Evolutionary conservation across 2,329 filamentous ascomycete species (phyloP).

Genomic region (Dactylellina haptotyla): DNA sequence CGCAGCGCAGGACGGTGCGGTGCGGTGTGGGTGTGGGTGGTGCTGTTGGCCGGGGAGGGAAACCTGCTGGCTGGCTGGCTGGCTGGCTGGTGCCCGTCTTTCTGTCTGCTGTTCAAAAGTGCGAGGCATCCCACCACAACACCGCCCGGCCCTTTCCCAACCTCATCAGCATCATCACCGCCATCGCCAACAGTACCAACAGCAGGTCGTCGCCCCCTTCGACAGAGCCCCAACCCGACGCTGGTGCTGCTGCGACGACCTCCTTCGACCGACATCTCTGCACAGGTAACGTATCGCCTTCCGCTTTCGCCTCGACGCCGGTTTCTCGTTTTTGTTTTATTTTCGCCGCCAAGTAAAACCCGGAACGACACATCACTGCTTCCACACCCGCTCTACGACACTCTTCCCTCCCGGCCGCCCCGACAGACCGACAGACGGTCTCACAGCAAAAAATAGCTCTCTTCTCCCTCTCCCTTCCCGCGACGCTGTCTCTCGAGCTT

Average conservation of each 20-base stretch:
- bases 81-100: background rate
- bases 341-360: conserved; percentile 34
- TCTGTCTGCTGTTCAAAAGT: background rate
- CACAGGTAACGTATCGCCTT: conserved; percentile 46
- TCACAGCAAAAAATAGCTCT: too few relatives aligned
- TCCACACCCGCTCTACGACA: conserved; percentile 23
- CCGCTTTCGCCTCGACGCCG: conserved; percentile 33
- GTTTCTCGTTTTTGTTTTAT: background rate
- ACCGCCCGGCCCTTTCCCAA: conserved; percentile 22
- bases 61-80: conserved; percentile 33
- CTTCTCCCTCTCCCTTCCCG: conserved; percentile 18
- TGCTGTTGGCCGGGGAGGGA: background rate
- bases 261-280: conserved; percentile 17
- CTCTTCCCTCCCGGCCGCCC: conserved; percentile 12
- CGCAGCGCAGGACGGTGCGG: background rate
- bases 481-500: too few relatives aligned
- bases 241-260: conserved; percentile 37
- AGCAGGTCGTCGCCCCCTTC: conserved; percentile 20
- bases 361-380: conserved; percentile 50
- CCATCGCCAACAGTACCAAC: conserved; percentile 1
- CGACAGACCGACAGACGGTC: conserved; percentile 27
- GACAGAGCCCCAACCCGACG: conserved; percentile 14
- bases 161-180: conserved; percentile 37
- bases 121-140: conserved; percentile 25
- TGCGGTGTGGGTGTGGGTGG: background rate